Base-by-base conservation (phyloP, 257 asterid genomes). In the Jacaranda copaia region DNA sequence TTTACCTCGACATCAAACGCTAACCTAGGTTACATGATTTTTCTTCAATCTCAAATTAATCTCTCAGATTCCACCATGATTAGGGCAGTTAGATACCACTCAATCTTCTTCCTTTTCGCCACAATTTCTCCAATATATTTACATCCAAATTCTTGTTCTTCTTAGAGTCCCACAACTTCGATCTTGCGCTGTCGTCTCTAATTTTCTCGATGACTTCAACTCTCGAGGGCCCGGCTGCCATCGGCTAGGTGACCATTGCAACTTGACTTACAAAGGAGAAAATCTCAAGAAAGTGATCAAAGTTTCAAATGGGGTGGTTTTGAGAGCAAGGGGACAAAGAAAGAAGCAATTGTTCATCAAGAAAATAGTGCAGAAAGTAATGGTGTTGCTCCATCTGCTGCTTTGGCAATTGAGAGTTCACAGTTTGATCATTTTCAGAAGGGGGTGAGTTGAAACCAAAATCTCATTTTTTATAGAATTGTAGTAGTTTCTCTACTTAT, bases 111-210 rank as follows among this genome's bases (percentile, higher is more conserved):
- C n/a, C n/a, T n/a, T n/a, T n/a, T n/a, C n/a, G n/a, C n/a, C n/a
- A n/a, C n/a, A n/a, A n/a, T n/a, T n/a, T n/a, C n/a, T n/a, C n/a
- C n/a, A n/a, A n/a, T n/a, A n/a, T n/a, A n/a, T n/a, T n/a, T n/a
- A n/a, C n/a, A n/a, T n/a, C 92, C 14, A 93, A 93, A 72, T 95
- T 97, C 70, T 90, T 81, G 36, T 93, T 93, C 81, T 93, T 86
- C 83, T 66, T 91, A 8, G 98, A 93, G 83, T 90, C 96, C 64
- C 98, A 93, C 87, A 85, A 86, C 61, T 91, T 89, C 93, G 88
- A 92, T 75, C 88, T 91, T 57, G 97, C 77, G 87, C 96, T 86
- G 97, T 96, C 77, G 88, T 89, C 81, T 91, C 96, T 79, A 93
- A 97, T 48, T 93, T 81, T 88, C 83, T 91, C 77, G 97, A 93